These are phyloP conservation scores for Phytophthora litchii DNA, from an alignment of 352 stramenopile genomes.

Conservation along the genomic window DNA sequence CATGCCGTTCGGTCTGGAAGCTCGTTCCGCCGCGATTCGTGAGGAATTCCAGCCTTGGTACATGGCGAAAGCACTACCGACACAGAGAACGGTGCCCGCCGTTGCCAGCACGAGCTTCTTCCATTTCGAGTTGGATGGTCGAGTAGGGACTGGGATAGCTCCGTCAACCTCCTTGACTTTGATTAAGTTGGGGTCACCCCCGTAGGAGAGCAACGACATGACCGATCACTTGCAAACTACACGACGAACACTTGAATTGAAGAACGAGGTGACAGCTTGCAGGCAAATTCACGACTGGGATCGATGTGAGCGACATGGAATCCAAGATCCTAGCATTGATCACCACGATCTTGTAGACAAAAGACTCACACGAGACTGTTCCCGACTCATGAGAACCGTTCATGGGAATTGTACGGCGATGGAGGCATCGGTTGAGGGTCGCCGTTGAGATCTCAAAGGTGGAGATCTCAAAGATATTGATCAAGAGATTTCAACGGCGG, in stretches of 20 bases:
- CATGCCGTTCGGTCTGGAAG: slow-evolving; percentile 17
- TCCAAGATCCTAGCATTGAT: background rate
- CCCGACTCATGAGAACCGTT: slow-evolving; percentile 17
- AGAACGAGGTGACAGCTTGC: slow-evolving; percentile 14
- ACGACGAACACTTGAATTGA: slow-evolving; percentile 10
- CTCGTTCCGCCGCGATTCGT: slow-evolving; percentile 1
- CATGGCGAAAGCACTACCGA: slow-evolving; percentile 23
- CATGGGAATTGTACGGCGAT: slow-evolving; percentile 17
- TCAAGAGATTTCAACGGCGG: slow-evolving; percentile 4
- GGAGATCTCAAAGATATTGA: background rate
- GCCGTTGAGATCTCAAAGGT: too few species aligned
- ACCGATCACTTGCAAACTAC: slow-evolving; percentile 15
- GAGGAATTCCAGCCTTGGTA: slow-evolving; percentile 27
- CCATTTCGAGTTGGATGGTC: slow-evolving; percentile 15
- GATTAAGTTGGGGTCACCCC: slow-evolving; percentile 17
- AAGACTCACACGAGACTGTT: slow-evolving; percentile 21
- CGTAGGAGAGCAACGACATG: slow-evolving; percentile 31
- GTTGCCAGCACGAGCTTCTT: slow-evolving; percentile 16
- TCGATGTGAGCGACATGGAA: background rate
- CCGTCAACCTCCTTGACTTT: slow-evolving; percentile 12
- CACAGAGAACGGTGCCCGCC: slow-evolving; percentile 17
- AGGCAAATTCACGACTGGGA: slow-evolving; percentile 29
- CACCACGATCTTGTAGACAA: slow-evolving; percentile 20
- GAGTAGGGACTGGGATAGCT: slow-evolving; percentile 1
- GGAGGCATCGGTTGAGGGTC: slow-evolving; percentile 10